A percentile compares a stretch with the other conserved stretches of the same genome.
Evolutionary conservation across 176 grass and related monocot species (phyloP).

Genomic region (Juncus effusus): DNA sequence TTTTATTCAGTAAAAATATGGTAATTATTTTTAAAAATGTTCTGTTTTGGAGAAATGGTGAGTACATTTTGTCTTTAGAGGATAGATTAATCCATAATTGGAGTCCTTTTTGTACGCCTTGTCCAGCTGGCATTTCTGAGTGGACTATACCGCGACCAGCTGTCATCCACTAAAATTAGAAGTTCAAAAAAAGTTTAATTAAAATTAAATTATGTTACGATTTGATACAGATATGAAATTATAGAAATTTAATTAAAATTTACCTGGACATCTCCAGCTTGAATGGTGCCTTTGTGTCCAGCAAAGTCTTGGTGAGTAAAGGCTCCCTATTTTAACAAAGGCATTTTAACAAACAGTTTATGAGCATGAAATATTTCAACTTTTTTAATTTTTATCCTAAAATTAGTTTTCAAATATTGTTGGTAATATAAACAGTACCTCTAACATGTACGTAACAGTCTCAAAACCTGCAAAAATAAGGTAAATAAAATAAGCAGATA

Average conservation of each 20-base stretch:
- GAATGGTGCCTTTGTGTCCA: constrained; percentile 72
- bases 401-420: neutral
- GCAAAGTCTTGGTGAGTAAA: constrained; percentile 87
- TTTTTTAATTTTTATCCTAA: neutral
- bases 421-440: constrained; percentile 32
- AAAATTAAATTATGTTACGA: neutral
- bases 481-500: neutral
- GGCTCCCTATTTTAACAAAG: constrained; percentile 36
- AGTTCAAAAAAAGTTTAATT: constrained; percentile 11
- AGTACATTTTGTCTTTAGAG: constrained; percentile 83
- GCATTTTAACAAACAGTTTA: constrained; percentile 45
- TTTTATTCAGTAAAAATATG: neutral
- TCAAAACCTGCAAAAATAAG: constrained; percentile 51
- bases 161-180: constrained; percentile 68
- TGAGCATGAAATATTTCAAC: neutral
- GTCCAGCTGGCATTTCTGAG: constrained; percentile 66
- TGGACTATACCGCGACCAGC: constrained; percentile 74
- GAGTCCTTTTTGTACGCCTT: constrained; percentile 60
- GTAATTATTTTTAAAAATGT: constrained; percentile 1
- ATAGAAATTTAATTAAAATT: neutral
- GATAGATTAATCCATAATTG: constrained; percentile 95
- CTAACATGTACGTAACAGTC: constrained; percentile 90
- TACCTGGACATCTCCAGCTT: constrained; percentile 68
- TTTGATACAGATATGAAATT: neutral
- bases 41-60: too few relatives aligned